A percentile compares a stretch with the other conserved stretches of the same genome.
phyloP scores from a whole-genome alignment of 2,329 filamentous ascomycete genomes.

The Fusarium succisae region DNA sequence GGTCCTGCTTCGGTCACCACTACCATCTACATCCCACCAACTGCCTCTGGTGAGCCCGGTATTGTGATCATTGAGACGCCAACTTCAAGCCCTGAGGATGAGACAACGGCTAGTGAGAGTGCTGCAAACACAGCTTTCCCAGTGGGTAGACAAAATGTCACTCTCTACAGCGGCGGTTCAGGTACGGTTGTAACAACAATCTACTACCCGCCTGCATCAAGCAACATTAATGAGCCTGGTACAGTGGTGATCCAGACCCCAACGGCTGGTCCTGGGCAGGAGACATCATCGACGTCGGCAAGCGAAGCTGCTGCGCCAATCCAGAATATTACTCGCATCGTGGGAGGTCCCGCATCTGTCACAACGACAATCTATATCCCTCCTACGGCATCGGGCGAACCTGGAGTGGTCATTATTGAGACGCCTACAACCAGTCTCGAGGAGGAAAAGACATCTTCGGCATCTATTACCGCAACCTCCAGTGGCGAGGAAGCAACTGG shows the following conservation, averaged over 20 bases:
- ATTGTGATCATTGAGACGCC: conserved; percentile 11
- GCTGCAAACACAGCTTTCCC: background rate
- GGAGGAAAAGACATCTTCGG: background rate
- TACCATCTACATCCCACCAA: conserved; percentile 3
- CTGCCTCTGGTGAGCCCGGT: background rate
- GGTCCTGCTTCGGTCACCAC: background rate
- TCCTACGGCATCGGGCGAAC: background rate
- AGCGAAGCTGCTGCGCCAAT: background rate
- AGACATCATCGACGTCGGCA: background rate
- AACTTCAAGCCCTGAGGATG: background rate
- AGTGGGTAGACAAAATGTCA: background rate
- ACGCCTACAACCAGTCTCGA: background rate
- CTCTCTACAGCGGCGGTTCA: conserved; percentile 1
- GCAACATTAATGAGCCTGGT: background rate
- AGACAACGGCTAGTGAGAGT: no score
- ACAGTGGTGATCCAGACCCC: conserved; percentile 10
- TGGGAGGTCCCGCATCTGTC: background rate
- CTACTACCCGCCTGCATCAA: background rate
- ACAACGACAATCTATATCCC: background rate
- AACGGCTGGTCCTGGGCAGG: background rate
- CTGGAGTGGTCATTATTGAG: conserved; percentile 2
- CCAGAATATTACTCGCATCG: background rate
- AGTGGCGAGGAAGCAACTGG: background rate
- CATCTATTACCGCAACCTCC: background rate
- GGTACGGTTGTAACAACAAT: background rate